Base-by-base conservation (phyloP, 1,284 basidiomycete genomes). In the Uromyces viciae-fabae region DNA sequence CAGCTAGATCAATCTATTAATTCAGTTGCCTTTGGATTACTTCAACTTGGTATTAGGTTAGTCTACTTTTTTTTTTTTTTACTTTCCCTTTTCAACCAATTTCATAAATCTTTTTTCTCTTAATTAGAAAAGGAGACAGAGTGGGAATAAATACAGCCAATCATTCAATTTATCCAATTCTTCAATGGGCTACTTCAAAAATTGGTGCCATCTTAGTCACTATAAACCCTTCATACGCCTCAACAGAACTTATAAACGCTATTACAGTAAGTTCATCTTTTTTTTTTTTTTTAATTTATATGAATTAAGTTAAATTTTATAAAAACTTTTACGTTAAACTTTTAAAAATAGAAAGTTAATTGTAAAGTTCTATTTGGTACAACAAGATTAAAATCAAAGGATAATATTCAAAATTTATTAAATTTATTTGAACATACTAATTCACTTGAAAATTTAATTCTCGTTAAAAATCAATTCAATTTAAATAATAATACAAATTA, bases 261-360 rank as follows among this genome's bases (percentile, higher is more conserved):
- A 40, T 78, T 33, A 78, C 68, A 40, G 75, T 78, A 25, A 68
- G 46, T 42, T 43, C 8, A 42, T 64, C 60, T 28, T 58, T 58
- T 58, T 14, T 58, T 28, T 8, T 15, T 58, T 8, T 8, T 28
- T 11, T 17, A 58, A 49, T 49, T 49, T 22, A 11, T 49, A 11
- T 11, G 46, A 22, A 43, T 15, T 14, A 19, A 11, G 31, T 68
- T 14, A 9, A 25, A 8, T 28, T 69, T 36, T 46, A 54, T 31
- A 36, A 3, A 54, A 14, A 5, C 54, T 38, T 54, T n/a, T n/a
- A n/a, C n/a, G n/a, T n/a, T n/a, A n/a, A n/a, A n/a, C n/a, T n/a
- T n/a, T n/a, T n/a, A n/a, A n/a, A n/a, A n/a, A n/a, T n/a, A 76
- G 74, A 76, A 76, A 76, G 74, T 76, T 31, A 43, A 76, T 31